These are phyloP conservation scores for Turritis glabra DNA, from an alignment of 345 rosid species.

Conservation along the genomic window DNA sequence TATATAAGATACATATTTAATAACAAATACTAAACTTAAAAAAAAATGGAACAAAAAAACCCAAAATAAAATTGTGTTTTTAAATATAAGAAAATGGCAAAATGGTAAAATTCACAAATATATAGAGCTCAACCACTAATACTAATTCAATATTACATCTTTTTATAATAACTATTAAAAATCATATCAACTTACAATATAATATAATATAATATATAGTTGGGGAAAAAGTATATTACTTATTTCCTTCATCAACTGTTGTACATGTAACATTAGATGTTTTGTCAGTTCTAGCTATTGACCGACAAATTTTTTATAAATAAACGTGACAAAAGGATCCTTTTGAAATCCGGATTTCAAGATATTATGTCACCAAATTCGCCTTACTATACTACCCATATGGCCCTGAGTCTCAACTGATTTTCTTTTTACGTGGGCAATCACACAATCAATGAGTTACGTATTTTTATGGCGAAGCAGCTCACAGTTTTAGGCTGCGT, in stretches of 20 bases:
- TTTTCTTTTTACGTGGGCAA: not conserved
- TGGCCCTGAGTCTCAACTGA: not conserved
- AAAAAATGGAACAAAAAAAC: no score
- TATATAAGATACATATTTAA: no score
- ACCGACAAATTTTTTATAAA: not conserved
- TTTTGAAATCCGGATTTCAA: no score
- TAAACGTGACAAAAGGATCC: not conserved
- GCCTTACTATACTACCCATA: not conserved
- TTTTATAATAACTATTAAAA: not conserved
- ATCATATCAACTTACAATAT: not conserved
- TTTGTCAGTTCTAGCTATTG: not conserved
- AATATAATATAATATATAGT: not conserved
- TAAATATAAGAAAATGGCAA: no score
- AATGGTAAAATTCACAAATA: no score
- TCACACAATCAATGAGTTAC: no score
- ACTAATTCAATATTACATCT: not conserved
- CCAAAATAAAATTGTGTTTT: no score
- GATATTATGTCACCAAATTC: not conserved
- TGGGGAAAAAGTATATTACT: not conserved
- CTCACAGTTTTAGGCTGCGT: no score
- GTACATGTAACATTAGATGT: no score
- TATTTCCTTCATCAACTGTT: not conserved
- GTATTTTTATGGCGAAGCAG: no score
- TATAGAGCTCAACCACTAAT: not conserved
- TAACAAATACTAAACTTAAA: no score